phyloP scores from a whole-genome alignment of 208 protist species.

The Leishmania turanica region DNA sequence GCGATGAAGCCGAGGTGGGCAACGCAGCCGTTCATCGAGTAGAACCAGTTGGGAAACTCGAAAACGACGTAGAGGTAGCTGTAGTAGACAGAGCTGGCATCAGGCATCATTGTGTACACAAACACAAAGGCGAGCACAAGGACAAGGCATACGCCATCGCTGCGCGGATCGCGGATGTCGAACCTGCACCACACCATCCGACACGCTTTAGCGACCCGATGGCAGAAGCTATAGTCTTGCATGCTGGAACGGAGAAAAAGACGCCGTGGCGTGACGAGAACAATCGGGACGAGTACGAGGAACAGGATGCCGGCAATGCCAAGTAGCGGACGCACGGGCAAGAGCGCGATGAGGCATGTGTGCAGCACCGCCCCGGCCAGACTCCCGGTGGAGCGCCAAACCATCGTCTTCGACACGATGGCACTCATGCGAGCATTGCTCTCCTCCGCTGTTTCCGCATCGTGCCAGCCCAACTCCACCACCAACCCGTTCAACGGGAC shows the following conservation, averaged over 20 bases:
- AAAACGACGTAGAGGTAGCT: constrained; percentile 48
- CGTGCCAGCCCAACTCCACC: constrained; percentile 45
- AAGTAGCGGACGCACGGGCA: constrained; percentile 21
- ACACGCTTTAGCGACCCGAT: constrained; percentile 7
- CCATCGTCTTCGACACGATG: constrained; percentile 53
- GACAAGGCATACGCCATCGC: constrained; percentile 40
- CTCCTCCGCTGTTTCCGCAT: constrained; percentile 46
- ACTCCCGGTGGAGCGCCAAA: constrained; percentile 44
- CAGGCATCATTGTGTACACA: constrained; percentile 52
- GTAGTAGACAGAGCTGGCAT: constrained; percentile 41
- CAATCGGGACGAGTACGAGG: constrained; percentile 28
- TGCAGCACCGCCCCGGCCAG: constrained; percentile 39
- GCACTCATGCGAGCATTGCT: constrained; percentile 42
- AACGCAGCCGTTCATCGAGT: constrained; percentile 39
- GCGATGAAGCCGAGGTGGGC: constrained; percentile 39
- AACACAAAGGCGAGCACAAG: constrained; percentile 54
- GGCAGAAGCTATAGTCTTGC: constrained; percentile 26
- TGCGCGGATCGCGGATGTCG: constrained; percentile 21
- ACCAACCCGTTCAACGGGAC: constrained; percentile 57
- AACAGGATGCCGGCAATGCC: constrained; percentile 31
- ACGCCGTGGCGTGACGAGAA: constrained; percentile 20
- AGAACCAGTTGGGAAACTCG: constrained; percentile 41
- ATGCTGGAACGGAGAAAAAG: constrained; percentile 34
- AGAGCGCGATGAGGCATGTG: constrained; percentile 14
- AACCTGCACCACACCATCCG: constrained; percentile 22